phyloP scores from a whole-genome alignment of 1,284 basidiomycete species.

The Trametes sp. region DNA sequence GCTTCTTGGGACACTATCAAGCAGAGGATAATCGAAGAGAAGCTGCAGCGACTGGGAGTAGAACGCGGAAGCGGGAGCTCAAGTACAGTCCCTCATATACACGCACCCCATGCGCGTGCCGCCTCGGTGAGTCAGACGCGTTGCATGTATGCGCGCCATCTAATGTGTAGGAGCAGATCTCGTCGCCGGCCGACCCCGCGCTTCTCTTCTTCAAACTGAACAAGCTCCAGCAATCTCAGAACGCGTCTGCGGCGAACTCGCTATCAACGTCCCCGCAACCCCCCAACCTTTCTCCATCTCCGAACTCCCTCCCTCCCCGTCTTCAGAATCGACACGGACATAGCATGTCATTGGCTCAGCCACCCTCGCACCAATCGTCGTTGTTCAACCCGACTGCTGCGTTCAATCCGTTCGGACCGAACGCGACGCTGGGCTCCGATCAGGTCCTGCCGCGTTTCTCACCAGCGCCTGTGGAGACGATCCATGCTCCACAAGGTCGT shows the following conservation, averaged over 20 bases:
- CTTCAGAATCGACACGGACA: constrained; percentile 69
- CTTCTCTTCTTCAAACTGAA: constrained; percentile 81
- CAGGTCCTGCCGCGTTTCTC: constrained; percentile 43
- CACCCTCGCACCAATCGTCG: constrained; percentile 48
- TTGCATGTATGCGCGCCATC: constrained; percentile 4
- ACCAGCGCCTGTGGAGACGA: constrained; percentile 37
- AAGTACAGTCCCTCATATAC: constrained; percentile 61
- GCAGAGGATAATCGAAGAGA: constrained; percentile 76
- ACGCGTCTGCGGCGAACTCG: constrained; percentile 58
- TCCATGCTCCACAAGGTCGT: constrained; percentile 68
- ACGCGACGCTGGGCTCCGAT: constrained; percentile 60
- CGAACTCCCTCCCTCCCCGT: constrained; percentile 51
- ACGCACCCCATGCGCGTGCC: constrained; percentile 77
- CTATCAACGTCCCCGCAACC: constrained; percentile 70
- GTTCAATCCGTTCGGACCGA: constrained; percentile 70
- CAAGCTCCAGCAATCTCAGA: constrained; percentile 79
- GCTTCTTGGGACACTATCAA: constrained; percentile 75
- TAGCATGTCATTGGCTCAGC: constrained; percentile 72
- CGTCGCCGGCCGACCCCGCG: constrained; percentile 83
- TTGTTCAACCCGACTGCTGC: constrained; percentile 50
- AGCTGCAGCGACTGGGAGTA: constrained; percentile 78
- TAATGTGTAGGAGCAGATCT: constrained; percentile 62
- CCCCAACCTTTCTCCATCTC: constrained; percentile 60
- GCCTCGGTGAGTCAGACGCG: constrained; percentile 66
- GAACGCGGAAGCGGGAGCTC: constrained; percentile 69